Evolutionary conservation across 2,329 filamentous ascomycete species (phyloP), one percentile per base, ranked within the genome.

Genomic region (Westerdykella sp.): DNA sequence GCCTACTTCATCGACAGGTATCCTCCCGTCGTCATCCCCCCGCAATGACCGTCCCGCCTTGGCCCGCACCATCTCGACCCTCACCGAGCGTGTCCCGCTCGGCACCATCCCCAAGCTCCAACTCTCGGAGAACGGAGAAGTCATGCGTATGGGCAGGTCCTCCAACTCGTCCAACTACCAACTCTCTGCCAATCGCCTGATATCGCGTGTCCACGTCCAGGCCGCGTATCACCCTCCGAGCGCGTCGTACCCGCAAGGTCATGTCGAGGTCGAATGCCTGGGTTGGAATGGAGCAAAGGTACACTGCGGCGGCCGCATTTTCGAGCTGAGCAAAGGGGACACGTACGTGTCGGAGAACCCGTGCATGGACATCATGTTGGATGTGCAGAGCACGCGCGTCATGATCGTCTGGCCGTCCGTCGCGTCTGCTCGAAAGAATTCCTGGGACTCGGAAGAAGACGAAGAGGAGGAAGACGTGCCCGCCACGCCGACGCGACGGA

Each of bases 121-220:
- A 63, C 79, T 97, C 14, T 82, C 83, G 42, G 84, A 83, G 53
- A 87, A 85, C 68, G 90, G 91, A 50, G 87, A 95, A 57, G 73
- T 81, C 12, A 71, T 95, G 28, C 77, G 85, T 48, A 93, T 98
- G 84, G 93, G 93, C 50, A 81, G 93, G 53, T 96, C 90, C 5
- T 95, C 87, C 71, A 91, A 88, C 68, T 95, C 90, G 12, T 95
- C 89, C n/a, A 83, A 96, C 63, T 93, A 91, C 66, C 91, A 96
- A 69, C 78, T 98, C 12, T 93, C 93, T 21, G 81, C 87, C 55
- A 95, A 95, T 70, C 86, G 89, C 37, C 80, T 94, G 46, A 88
- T 98, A 50, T 97, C 93, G 59, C 85, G 93, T 61, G 81, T 97
- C 18, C 93, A 98, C 65, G 85, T 96, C 67, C 85, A 87, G 69